Evolutionary conservation across 73 alveolate genomes (phyloP), one percentile per base, ranked within the genome.

Genomic region (Blepharisma japonicum): DNA sequence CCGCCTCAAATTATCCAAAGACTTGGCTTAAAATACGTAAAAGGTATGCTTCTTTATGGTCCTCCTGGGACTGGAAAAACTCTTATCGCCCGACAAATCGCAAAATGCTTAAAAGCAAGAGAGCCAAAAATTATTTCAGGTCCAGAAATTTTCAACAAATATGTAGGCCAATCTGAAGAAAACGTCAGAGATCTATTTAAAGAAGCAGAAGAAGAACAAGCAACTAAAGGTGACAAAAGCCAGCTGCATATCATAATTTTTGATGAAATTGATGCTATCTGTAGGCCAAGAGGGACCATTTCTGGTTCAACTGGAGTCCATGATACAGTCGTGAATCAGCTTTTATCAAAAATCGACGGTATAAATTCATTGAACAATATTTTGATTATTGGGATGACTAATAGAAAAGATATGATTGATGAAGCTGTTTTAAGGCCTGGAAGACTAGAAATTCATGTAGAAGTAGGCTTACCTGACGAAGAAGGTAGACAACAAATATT

Each of bases 391-490:
- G 99, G 88, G 32, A 95, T 96, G 99, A 97, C 99, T 8, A 96
- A 97, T 77, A 90, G 98, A 78, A 95, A 96, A 84, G 99, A 98
- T 85, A 86, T 98, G 94, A 97, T 98, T 45, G 99, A 98, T 83
- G 99, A 97, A 78, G 99, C 99, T 2, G 96, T 98, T 45, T 83
- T 98, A 68, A 94, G 99, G 71, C 99, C 99, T 2, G 99, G 99
- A 51, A 89, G 99, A 77, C 88, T 98, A 72, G 99, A 98, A 92
- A 87, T 97, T 11, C 99, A 98, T 83, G 91, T 97, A 51, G 99
- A 98, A 83, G 93, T 98, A 25, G 94, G 98, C 14, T 94, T 98
- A 4, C 99, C 99, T 6, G 99, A 98, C 85, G 98, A 95, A 83
- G 89, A 83, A 55, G 99, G 99, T 23, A 89, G 99, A 50, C 84